A percentile compares a stretch with the other conserved stretches of the same genome.
Conservation (phyloP, 805 yeast genomes). For the Dipodascus albidus region DNA sequence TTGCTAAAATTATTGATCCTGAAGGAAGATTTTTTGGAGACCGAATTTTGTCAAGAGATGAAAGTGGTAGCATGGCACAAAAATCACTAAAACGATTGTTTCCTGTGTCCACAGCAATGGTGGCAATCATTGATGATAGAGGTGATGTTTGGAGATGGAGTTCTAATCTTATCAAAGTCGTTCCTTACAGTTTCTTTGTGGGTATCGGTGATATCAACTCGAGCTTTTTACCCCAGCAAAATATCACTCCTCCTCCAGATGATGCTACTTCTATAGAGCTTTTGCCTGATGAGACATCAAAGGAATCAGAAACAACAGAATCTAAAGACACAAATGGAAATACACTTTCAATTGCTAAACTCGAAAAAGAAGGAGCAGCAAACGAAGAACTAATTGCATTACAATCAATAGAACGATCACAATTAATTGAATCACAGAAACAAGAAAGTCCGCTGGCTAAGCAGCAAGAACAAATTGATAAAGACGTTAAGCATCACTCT, state of each 20-base stretch:
- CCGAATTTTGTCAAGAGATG: constrained; percentile 84
- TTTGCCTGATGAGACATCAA: constrained; percentile 1
- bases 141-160: constrained; percentile 99
- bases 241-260: constrained; percentile 15
- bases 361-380: constrained; percentile 12
- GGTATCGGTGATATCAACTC: constrained; percentile 97
- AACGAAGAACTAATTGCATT: constrained; percentile 33
- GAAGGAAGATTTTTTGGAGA: constrained; percentile 79
- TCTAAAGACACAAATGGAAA: constrained; percentile 7
- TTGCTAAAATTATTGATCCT: constrained; percentile 88
- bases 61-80: constrained; percentile 84
- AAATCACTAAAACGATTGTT: constrained; percentile 80
- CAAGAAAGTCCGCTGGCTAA: constrained; percentile 77
- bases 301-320: constrained; percentile 2
- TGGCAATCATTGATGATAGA: constrained; percentile 89
- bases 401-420: constrained; percentile 53
- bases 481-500: constrained; percentile 18
- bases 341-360: constrained; percentile 15
- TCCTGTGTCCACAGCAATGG: constrained; percentile 95
- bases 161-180: constrained; percentile 77
- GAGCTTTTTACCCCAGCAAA: constrained; percentile 74
- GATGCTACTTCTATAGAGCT: constrained; percentile 2
- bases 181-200: constrained; percentile 91
- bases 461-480: constrained; percentile 35
- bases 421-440: constrained; percentile 67